Evolutionary conservation across 352 stramenopile genomes (phyloP).

Genomic region (Globisporangium mamillatum): DNA sequence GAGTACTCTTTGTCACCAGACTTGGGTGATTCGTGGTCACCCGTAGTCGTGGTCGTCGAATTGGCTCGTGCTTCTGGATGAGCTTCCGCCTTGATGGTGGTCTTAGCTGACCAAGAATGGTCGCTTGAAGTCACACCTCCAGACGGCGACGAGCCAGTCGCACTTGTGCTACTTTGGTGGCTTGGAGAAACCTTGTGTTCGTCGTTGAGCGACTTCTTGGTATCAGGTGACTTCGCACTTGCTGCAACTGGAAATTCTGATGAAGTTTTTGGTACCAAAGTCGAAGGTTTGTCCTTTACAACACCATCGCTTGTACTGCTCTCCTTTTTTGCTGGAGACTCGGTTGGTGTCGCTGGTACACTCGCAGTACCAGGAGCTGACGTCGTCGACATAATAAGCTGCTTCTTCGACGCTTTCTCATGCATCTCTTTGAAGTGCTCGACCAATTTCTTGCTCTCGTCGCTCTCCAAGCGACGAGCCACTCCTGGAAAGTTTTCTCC

Average conservation of each 20-base stretch:
- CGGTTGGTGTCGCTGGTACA: neutral
- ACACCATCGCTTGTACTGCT: neutral
- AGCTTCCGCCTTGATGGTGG: neutral
- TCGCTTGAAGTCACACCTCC: neutral
- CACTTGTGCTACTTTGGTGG: neutral
- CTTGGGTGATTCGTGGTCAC: neutral
- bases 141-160: neutral
- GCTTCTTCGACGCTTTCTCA: slow-evolving; percentile 51
- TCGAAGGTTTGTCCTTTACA: neutral
- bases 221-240: neutral
- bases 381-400: neutral
- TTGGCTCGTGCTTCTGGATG: neutral
- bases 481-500: slow-evolving; percentile 41
- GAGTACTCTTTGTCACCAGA: neutral
- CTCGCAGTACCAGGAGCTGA: neutral
- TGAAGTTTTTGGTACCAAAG: neutral
- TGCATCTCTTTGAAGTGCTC: slow-evolving; percentile 74
- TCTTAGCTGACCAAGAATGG: neutral
- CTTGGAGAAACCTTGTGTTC: neutral
- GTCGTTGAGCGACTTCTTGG: neutral
- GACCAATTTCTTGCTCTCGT: slow-evolving; percentile 34
- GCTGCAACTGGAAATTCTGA: neutral
- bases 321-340: neutral
- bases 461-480: slow-evolving; percentile 36
- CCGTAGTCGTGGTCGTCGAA: neutral